These are phyloP conservation scores for Phytophthora pluvialis DNA, from an alignment of 352 stramenopile species.

Conservation along the genomic window DNA sequence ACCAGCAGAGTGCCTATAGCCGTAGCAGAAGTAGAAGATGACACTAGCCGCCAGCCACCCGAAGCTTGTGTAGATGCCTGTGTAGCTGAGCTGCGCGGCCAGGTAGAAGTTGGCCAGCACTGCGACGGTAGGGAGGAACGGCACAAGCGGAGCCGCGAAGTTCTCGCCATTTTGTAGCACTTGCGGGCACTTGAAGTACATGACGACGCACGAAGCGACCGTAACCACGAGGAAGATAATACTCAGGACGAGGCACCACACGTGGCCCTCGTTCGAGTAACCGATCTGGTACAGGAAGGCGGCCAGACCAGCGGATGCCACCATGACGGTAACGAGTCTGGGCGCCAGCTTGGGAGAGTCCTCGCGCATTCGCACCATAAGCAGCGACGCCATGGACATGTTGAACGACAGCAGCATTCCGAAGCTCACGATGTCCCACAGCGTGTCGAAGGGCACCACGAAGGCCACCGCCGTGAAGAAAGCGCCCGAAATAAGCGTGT, in stretches of 20 bases:
- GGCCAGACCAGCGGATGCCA: conserved; percentile 41
- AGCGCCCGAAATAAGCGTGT: conserved; percentile 69
- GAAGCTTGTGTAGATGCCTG: conserved; percentile 55
- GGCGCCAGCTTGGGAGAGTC: conserved; percentile 47
- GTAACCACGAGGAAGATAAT: conserved; percentile 60
- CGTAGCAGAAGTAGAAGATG: conserved; percentile 80
- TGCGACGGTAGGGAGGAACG: conserved; percentile 58
- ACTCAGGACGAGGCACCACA: conserved; percentile 40
- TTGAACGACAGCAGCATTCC: conserved; percentile 89
- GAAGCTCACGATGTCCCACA: conserved; percentile 91
- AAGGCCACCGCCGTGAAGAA: conserved; percentile 77
- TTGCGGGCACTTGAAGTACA: conserved; percentile 67
- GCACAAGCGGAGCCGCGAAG: conserved; percentile 70
- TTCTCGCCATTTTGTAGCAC: conserved; percentile 55
- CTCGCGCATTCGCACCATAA: conserved; percentile 74
- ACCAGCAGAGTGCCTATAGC: conserved; percentile 67
- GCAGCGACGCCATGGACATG: conserved; percentile 76
- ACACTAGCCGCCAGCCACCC: conserved; percentile 61
- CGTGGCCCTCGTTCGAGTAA: conserved; percentile 33
- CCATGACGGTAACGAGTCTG: conserved; percentile 48
- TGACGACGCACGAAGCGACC: conserved; percentile 28
- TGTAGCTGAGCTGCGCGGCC: conserved; percentile 54
- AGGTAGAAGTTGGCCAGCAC: conserved; percentile 78
- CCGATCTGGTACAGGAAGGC: conserved; percentile 75
- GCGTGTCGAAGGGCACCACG: conserved; percentile 72